These are phyloP conservation scores for Grosmannia clavigera DNA, from an alignment of 2,329 filamentous ascomycete genomes.

Conservation along the genomic window DNA sequence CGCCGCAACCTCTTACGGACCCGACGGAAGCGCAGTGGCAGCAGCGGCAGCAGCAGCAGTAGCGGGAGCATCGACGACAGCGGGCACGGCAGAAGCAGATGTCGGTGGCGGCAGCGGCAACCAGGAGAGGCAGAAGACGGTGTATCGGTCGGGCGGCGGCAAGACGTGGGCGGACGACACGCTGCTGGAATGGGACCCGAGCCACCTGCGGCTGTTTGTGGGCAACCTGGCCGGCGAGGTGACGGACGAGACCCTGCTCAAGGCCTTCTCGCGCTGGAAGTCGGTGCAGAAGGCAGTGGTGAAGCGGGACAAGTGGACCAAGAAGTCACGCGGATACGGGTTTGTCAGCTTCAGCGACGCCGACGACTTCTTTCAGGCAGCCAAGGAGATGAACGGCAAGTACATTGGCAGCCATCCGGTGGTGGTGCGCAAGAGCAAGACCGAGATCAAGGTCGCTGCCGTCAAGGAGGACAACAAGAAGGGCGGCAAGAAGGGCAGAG, in stretches of 20 bases:
- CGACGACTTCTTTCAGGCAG: conserved; percentile 92
- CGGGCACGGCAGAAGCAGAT: conserved; percentile 14
- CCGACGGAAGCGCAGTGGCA: conserved; percentile 9
- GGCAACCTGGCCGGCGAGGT: conserved; percentile 96
- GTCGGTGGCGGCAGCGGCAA: conserved; percentile 24
- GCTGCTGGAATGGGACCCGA: conserved; percentile 89
- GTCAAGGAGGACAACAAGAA: conserved; percentile 32
- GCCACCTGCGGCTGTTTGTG: conserved; percentile 88
- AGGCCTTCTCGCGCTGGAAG: conserved; percentile 80
- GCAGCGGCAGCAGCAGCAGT: conserved; percentile 9
- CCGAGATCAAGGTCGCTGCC: conserved; percentile 73
- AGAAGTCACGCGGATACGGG: conserved; percentile 90
- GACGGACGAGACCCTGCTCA: conserved; percentile 87
- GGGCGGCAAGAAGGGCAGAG: conserved; percentile 19
- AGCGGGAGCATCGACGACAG: conserved; percentile 10
- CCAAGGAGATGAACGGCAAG: conserved; percentile 97
- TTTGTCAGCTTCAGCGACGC: conserved; percentile 94
- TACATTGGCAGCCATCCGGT: conserved; percentile 98
- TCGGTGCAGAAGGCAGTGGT: conserved; percentile 89
- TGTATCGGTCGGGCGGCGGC: conserved; percentile 77
- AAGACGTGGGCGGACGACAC: conserved; percentile 84
- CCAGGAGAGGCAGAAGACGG: conserved; percentile 65
- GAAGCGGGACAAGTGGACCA: conserved; percentile 87
- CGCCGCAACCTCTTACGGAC: conserved; percentile 8
- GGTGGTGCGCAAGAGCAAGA: conserved; percentile 73